These are phyloP conservation scores for Panicum miliaceum DNA, from an alignment of 176 grass and related monocot genomes.

Conservation along the genomic window DNA sequence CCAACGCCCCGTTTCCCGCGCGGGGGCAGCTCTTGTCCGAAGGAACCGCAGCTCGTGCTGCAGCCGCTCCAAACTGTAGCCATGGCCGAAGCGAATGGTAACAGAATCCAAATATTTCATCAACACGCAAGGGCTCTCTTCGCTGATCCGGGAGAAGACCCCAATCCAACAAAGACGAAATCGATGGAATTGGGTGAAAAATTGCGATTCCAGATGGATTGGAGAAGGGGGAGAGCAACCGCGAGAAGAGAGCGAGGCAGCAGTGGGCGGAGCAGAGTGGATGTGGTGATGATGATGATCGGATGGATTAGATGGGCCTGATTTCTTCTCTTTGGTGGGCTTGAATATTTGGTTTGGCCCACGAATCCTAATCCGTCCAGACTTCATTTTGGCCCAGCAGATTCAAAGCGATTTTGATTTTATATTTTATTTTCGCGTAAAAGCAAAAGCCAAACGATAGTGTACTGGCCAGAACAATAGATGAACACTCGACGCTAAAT, in stretches of 20 bases:
- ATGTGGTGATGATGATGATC: slow-evolving; percentile 16
- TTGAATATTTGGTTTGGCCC: not conserved
- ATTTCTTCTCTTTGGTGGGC: not conserved
- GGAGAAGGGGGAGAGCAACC: not conserved
- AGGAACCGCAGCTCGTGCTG: slow-evolving; percentile 49
- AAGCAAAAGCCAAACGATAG: not conserved
- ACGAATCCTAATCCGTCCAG: not conserved
- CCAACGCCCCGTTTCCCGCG: not conserved
- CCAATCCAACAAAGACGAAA: not conserved
- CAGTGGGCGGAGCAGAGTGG: not conserved
- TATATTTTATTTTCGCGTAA: not conserved
- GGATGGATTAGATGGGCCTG: not conserved
- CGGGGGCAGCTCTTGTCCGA: slow-evolving; percentile 19
- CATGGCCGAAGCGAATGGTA: slow-evolving; percentile 32
- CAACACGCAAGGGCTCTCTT: not conserved
- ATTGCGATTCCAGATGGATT: not conserved
- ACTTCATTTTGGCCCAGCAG: too few relatives aligned
- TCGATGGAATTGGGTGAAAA: not conserved
- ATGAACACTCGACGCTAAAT: not conserved
- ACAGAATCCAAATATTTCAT: not conserved
- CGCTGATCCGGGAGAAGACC: not conserved
- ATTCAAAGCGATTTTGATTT: not conserved
- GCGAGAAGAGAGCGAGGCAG: not conserved
- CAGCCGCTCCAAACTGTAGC: slow-evolving; percentile 57
- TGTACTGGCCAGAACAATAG: not conserved